Conservation (phyloP, 352 stramenopile genomes). For the Peronospora tabacina region DNA sequence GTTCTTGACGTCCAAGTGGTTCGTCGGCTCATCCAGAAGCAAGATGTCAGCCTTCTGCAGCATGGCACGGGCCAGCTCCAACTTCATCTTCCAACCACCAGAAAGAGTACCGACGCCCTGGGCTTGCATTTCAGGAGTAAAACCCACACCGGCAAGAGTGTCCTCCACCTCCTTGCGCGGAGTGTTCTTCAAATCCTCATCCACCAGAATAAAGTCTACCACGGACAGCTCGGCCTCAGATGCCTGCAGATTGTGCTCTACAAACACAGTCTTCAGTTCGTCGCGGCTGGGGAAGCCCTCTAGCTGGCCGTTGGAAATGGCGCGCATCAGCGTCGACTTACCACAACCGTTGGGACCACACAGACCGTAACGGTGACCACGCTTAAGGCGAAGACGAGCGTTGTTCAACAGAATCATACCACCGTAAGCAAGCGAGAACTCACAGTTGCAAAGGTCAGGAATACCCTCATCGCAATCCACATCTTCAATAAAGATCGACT, state of each 20-base stretch:
- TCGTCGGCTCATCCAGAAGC: conserved; percentile 94
- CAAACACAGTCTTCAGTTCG: conserved; percentile 94
- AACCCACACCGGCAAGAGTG: conserved; percentile 89
- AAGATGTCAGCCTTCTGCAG: conserved; percentile 94
- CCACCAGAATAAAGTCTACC: conserved; percentile 75
- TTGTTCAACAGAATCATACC: conserved; percentile 90
- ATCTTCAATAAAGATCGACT: conserved; percentile 90
- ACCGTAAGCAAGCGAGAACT: conserved; percentile 96
- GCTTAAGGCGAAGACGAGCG: conserved; percentile 86
- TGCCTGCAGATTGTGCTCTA: conserved; percentile 95
- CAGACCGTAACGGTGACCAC: conserved; percentile 90
- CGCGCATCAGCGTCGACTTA: conserved; percentile 96
- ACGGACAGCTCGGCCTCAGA: conserved; percentile 79
- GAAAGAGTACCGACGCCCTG: conserved; percentile 88
- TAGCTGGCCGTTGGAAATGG: conserved; percentile 93
- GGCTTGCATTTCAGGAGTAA: conserved; percentile 91
- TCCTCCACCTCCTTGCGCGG: conserved; percentile 84
- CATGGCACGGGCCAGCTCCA: conserved; percentile 91
- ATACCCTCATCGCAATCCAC: conserved; percentile 95
- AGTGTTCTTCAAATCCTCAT: conserved; percentile 89
- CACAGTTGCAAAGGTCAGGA: conserved; percentile 97
- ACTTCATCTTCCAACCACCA: conserved; percentile 94
- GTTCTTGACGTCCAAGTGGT: conserved; percentile 91
- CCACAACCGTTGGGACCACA: conserved; percentile 89
- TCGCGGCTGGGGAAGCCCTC: conserved; percentile 93